Base-by-base conservation (phyloP, 352 stramenopile genomes). In the Phytophthora megakarya region DNA sequence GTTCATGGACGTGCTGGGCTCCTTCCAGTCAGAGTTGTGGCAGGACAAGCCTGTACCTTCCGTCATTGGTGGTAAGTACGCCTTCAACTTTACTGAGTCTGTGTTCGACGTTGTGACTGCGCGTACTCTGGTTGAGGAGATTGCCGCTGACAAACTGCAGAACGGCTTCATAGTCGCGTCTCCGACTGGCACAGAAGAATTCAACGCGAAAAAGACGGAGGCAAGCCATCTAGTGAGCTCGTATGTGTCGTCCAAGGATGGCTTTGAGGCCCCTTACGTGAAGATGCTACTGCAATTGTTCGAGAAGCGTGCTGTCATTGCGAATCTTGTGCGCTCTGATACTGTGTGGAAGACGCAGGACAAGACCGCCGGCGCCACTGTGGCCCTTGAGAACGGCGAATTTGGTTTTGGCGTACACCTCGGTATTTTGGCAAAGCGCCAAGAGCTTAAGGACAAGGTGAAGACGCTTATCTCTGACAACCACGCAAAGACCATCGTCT, bases 1-100 rank as follows among this genome's bases (percentile, higher is more conserved):
- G 8, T 98, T 96, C 67, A 70, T 97, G 68, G 92, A 98, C 72
- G 90, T 98, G 35, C 84, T 95, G n/a, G 80, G 80, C 39, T 97
- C 89, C 32, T 92, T 98, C 63, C 83, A 96, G 72, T 88, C 80
- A 45, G 85, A 93, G 23, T 76, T 78, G 37, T 92, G 78, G 79
- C 71, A 76, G 26, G 69, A 82, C 55, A 75, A 84, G 28, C 50
- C 84, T 2, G 60, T 74, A 13, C 84, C 83, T 0, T 74, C 78
- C 30, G 75, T 98, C 43, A 82, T 97, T 47, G 90, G 91, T 40
- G 80, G 82, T 65, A 89, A 90, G 65, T 87, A 96, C 75, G 67
- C 81, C 67, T 81, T 96, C 80, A 76, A 83, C 68, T 18, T 64
- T 57, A 58, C 73, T 47, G 58, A 88, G 53, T 56, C 88, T 68